phyloP scores from a whole-genome alignment of 495 filamentous ascomycete genomes.

The Parathielavia appendiculata region DNA sequence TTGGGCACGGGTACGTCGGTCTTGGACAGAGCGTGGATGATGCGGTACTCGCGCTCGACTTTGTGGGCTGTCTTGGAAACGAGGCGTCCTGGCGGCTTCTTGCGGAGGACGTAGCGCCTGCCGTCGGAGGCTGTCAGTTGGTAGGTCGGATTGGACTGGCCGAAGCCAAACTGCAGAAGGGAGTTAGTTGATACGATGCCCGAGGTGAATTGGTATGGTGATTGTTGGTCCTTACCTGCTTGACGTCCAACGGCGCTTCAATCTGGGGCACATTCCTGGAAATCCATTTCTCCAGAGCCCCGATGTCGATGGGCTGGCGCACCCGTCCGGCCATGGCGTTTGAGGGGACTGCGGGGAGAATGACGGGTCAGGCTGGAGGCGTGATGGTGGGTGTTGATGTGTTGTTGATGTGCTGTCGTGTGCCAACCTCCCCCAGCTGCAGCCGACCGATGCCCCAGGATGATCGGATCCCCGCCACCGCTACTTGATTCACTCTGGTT shows the following conservation, averaged over 20 bases:
- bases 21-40: slow-evolving; percentile 73
- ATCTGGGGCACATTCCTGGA: slow-evolving; percentile 69
- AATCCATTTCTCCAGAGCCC: slow-evolving; percentile 73
- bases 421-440: not conserved
- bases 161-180: slow-evolving; percentile 74
- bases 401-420: slow-evolving; percentile 12
- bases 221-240: slow-evolving; percentile 59
- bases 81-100: slow-evolving; percentile 90
- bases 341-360: not conserved
- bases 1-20: slow-evolving; percentile 85
- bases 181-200: not conserved
- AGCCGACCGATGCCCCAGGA: not conserved
- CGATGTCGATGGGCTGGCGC: slow-evolving; percentile 80
- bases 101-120: slow-evolving; percentile 75
- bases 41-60: slow-evolving; percentile 89
- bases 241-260: slow-evolving; percentile 72
- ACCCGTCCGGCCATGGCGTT: slow-evolving; percentile 75
- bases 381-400: not conserved
- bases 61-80: slow-evolving; percentile 90
- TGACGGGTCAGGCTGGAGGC: not conserved
- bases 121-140: slow-evolving; percentile 67
- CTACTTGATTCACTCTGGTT: slow-evolving; percentile 12
- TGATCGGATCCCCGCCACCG: slow-evolving; percentile 18
- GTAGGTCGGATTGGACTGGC: slow-evolving; percentile 96
- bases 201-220: not conserved